These are phyloP conservation scores for Verticillium nubilum DNA, from an alignment of 2,329 filamentous ascomycete genomes.

Conservation along the genomic window DNA sequence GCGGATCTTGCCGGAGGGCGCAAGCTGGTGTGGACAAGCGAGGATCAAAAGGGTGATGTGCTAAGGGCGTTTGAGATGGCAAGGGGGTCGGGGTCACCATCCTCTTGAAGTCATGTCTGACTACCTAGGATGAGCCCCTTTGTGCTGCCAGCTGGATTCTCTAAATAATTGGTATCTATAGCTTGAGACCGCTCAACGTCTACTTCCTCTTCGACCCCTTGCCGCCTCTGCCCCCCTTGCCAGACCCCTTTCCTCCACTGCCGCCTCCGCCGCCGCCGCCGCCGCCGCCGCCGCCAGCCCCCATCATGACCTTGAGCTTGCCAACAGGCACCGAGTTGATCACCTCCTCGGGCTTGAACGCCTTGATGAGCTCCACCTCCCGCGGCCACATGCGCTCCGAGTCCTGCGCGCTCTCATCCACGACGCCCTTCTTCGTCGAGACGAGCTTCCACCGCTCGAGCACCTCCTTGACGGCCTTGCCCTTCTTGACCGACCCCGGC, in stretches of 20 bases:
- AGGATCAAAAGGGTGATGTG: slow-evolving; percentile 9
- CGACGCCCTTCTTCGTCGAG: slow-evolving; percentile 48
- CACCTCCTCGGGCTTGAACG: slow-evolving; percentile 75
- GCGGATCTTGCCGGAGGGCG: slow-evolving; percentile 3
- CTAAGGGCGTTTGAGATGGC: slow-evolving; percentile 7
- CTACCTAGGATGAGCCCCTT: too few relatives aligned
- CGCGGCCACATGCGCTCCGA: slow-evolving; percentile 76
- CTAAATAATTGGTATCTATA: too few relatives aligned
- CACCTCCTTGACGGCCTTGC: slow-evolving; percentile 88
- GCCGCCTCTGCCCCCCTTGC: slow-evolving; percentile 26
- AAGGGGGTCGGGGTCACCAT: neutral
- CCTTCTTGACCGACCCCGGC: slow-evolving; percentile 84
- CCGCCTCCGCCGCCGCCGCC: slow-evolving; percentile 35
- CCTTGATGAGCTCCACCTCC: slow-evolving; percentile 80
- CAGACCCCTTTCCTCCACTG: slow-evolving; percentile 23
- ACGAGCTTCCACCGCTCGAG: slow-evolving; percentile 74
- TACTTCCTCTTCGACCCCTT: slow-evolving; percentile 38
- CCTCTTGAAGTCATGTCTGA: too few relatives aligned
- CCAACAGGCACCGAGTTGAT: slow-evolving; percentile 75
- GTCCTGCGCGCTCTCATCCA: slow-evolving; percentile 57
- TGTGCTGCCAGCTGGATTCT: too few relatives aligned
- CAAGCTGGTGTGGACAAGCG: slow-evolving; percentile 11
- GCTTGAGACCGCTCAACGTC: neutral
- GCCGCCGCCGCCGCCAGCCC: slow-evolving; percentile 42
- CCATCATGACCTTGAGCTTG: slow-evolving; percentile 74